Conservation (phyloP, 371 early-diverging fungal genomes). For the Mucor saturninus region DNA sequence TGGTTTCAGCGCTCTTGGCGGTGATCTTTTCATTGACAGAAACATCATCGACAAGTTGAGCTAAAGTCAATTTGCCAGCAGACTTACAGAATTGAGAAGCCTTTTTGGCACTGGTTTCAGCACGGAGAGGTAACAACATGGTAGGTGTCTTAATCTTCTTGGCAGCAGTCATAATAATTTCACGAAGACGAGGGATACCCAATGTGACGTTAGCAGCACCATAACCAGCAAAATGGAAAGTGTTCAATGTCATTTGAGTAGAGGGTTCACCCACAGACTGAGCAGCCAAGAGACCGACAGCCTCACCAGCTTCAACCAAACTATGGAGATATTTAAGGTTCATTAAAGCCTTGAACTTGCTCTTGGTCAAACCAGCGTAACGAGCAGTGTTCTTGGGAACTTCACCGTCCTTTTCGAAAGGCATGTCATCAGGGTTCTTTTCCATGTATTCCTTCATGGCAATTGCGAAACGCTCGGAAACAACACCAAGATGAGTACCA, state of each 20-base stretch:
- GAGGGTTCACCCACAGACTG: slow-evolving; percentile 99
- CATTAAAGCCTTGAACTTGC: slow-evolving; percentile 89
- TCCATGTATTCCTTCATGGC: slow-evolving; percentile 74
- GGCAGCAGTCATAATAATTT: slow-evolving; percentile 99
- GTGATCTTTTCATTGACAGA: slow-evolving; percentile 69
- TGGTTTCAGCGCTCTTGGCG: slow-evolving; percentile 52
- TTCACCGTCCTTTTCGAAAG: slow-evolving; percentile 55
- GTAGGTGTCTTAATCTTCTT: slow-evolving; percentile 93
- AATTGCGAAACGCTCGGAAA: slow-evolving; percentile 84
- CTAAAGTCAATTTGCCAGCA: slow-evolving; percentile 72
- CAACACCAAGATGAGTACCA: slow-evolving; percentile 85
- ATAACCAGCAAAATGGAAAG: slow-evolving; percentile 99
- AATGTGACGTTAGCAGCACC: slow-evolving; percentile 99
- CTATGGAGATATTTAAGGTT: slow-evolving; percentile 92
- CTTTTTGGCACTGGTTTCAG: slow-evolving; percentile 64
- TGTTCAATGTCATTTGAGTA: slow-evolving; percentile 99
- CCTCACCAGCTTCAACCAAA: slow-evolving; percentile 97
- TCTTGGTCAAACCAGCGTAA: slow-evolving; percentile 57
- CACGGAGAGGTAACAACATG: slow-evolving; percentile 86
- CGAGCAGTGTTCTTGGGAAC: slow-evolving; percentile 62
- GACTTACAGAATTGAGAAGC: slow-evolving; percentile 67
- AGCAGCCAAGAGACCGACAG: slow-evolving; percentile 98
- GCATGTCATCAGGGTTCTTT: slow-evolving; percentile 67
- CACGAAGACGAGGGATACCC: slow-evolving; percentile 99
- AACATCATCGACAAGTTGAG: slow-evolving; percentile 85